Evolutionary conservation across 371 early-diverging fungal species (phyloP), one percentile per base, ranked within the genome.

Genomic region (Mucor plumbeus): DNA sequence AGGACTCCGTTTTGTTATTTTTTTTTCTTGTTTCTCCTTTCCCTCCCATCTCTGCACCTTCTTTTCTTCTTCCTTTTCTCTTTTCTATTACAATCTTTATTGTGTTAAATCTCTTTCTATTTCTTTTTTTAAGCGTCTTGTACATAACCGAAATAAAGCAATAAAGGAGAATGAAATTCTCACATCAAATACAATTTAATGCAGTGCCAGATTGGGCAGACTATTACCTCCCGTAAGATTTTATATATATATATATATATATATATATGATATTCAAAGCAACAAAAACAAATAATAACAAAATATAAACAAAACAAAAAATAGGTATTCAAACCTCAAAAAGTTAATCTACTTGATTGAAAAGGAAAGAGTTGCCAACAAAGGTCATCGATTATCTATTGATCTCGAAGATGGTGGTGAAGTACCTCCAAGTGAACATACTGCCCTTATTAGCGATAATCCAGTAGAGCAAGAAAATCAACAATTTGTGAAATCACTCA

Each of bases 161-260:
- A 53, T 21, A 39, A 39, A 55, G 41, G 48, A 56, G 38, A 53
- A 74, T 74, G 74, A 74, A 74, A 57, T 74, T 74, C 70, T 93
- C 94, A 8, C 93, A 93, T 80, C 90, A 90, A 50, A 87, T 97
- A 50, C 91, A 92, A 77, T 90, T 97, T 73, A 95, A 95, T 72
- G 86, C 92, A 48, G 92, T 91, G 48, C 94, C 95, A 55, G 95
- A 95, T 71, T 97, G 97, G 97, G 87, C 88, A 58, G 93, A 93
- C 63, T 83, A 89, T 75, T 93, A 92, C 74, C 54, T 93, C 57
- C 88, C 89, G 85, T 88, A 86, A 80, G 79, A 56, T 56, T n/a
- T n/a, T 33, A 34, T 44, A 8, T 14, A 15, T 17, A 8, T 14
- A 15, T n/a, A n/a, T n/a, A n/a, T n/a, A n/a, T n/a, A n/a, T n/a